Percentiles rank a stretch among this genome's conserved stretches.
These are phyloP conservation scores for Trichoderma citrinoviride DNA, from an alignment of 2,329 filamentous ascomycete species.

Conservation along the genomic window DNA sequence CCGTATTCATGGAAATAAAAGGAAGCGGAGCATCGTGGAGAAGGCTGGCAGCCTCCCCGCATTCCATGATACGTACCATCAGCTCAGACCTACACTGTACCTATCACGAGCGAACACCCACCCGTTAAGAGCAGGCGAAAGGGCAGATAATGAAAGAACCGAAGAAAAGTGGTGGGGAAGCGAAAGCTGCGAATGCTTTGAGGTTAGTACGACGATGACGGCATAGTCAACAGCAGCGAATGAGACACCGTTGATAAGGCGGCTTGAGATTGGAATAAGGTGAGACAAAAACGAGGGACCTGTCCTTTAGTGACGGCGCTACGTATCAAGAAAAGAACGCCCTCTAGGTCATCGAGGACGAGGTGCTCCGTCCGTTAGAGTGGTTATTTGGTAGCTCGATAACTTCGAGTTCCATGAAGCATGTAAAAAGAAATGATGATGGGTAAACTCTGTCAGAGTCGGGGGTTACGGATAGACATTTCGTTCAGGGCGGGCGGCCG, in stretches of 20 bases:
- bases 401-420: not conserved
- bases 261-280: not conserved
- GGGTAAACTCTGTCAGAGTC: not conserved
- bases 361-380: not conserved
- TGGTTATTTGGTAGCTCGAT: no score
- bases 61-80: constrained; percentile 18
- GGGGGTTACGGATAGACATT: constrained; percentile 4
- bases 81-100: not conserved
- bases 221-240: constrained; percentile 1
- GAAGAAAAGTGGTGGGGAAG: not conserved
- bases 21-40: constrained; percentile 13
- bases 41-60: constrained; percentile 9
- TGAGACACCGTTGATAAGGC: constrained; percentile 4
- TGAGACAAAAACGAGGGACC: constrained; percentile 11
- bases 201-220: not conserved
- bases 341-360: not conserved
- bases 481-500: not conserved
- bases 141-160: not conserved
- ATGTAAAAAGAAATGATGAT: not conserved
- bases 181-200: not conserved
- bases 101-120: not conserved
- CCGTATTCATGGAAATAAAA: not conserved
- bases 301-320: not conserved
- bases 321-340: not conserved
- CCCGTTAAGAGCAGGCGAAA: constrained; percentile 1